Evolutionary conservation across 768 basidiomycete species (phyloP).

Genomic region (Pulveroboletus sp.): DNA sequence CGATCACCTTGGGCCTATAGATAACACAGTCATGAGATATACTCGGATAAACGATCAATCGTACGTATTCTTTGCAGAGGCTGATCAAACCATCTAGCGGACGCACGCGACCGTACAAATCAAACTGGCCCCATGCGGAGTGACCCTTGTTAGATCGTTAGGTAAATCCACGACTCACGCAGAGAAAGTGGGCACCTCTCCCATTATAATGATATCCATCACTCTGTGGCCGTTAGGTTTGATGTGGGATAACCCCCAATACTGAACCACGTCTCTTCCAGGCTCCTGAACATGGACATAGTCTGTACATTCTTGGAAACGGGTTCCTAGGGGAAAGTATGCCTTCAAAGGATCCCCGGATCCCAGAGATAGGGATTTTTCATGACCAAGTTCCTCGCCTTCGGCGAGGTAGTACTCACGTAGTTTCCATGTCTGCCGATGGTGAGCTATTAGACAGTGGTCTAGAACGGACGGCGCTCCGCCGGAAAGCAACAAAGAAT

Average conservation of each 20-base stretch:
- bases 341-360: conserved; percentile 63
- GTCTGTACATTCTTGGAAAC: conserved; percentile 45
- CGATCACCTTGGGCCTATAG: conserved; percentile 64
- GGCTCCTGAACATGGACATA: conserved; percentile 50
- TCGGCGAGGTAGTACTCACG: conserved; percentile 66
- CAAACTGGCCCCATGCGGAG: conserved; percentile 90
- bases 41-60: conserved; percentile 15
- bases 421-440: conserved; percentile 89
- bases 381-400: conserved; percentile 19
- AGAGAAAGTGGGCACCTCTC: conserved; percentile 52
- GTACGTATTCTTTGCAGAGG: conserved; percentile 82
- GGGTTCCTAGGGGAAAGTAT: conserved; percentile 54
- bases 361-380: conserved; percentile 37
- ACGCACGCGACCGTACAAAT: conserved; percentile 73
- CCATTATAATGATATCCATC: conserved; percentile 64
- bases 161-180: neutral
- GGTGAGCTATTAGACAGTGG: conserved; percentile 72
- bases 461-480: conserved; percentile 64
- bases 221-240: conserved; percentile 30
- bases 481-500: conserved; percentile 73
- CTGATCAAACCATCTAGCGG: conserved; percentile 79
- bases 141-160: conserved; percentile 58
- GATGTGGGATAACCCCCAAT: conserved; percentile 26
- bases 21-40: neutral
- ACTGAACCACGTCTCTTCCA: conserved; percentile 29